Evolutionary conservation across 176 grass and related monocot genomes (phyloP), one percentile per base, ranked within the genome.

Genomic region (Phoenix roebelenii): DNA sequence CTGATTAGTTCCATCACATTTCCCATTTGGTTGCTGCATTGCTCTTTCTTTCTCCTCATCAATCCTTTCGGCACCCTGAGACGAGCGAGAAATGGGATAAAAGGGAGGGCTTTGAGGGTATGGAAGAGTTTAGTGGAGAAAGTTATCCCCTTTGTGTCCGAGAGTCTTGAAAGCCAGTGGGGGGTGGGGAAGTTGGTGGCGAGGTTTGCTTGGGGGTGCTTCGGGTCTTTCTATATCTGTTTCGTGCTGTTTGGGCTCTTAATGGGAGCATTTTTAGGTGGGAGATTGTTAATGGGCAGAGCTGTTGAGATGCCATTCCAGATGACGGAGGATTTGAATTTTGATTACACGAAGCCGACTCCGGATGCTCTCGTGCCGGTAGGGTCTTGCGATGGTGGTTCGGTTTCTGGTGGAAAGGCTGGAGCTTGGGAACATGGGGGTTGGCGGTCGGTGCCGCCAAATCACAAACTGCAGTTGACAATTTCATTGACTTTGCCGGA

Each of bases 311-410:
- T 82, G 60, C 93, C 87, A 35, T 65, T 97, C 49, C 80, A 88
- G 63, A 66, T 91, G 60, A 91, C 56, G 0, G 84, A 83, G 69
- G 75, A 67, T 26, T 68, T 97, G 39, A 97, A 80, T 69, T 97
- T 97, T 61, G 92, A 97, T 69, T 97, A 97, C 66, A 91, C 93
- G 4, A 85, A 83, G 62, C 65, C 83, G 22, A 97, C 66, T 63
- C 93, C 93, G 0, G 76, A 61, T 25, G 87, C 84, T 3, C 28
- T 78, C 59, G 87, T 97, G 59, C 78, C 70, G 0, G 69, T 85
- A 28, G 64, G 26, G 55, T 61, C 66, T 15, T 82, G 25, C 15
- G 17, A 18, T 39, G 60, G 66, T 22, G 50, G 26, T 58, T 52
- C 24, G 12, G 26, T 22, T 65, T 56, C 69, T 32, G 24, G 18